Conservation (phyloP, 1,284 basidiomycete genomes). For the Gastroboletus turbinatus region DNA sequence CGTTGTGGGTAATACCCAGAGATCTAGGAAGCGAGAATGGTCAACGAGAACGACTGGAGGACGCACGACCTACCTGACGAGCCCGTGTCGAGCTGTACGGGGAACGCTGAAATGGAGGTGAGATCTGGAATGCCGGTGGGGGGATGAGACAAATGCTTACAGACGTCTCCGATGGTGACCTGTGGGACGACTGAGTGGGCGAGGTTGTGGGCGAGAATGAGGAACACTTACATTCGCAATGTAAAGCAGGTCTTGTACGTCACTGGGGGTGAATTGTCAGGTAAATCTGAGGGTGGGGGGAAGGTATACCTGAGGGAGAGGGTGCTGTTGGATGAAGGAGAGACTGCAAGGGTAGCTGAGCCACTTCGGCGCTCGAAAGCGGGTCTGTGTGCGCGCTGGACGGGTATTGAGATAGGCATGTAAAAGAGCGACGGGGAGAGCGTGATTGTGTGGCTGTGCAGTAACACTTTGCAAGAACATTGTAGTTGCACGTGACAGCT, state of each 20-base stretch:
- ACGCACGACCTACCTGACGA: conserved; percentile 67
- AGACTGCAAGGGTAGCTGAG: conserved; percentile 21
- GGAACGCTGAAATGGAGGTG: conserved; percentile 46
- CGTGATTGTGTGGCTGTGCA: conserved; percentile 11
- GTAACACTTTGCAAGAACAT: neutral
- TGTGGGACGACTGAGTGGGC: conserved; percentile 29
- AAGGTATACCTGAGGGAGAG: conserved; percentile 44
- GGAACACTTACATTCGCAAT: conserved; percentile 60
- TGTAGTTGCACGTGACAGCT: conserved; percentile 3
- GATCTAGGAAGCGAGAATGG: conserved; percentile 42
- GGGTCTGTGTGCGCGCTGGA: conserved; percentile 41
- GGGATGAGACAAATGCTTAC: conserved; percentile 39
- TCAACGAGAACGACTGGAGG: neutral
- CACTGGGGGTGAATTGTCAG: conserved; percentile 38
- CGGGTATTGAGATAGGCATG: conserved; percentile 40
- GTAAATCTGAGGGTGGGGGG: neutral
- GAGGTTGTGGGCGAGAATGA: neutral
- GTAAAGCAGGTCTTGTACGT: conserved; percentile 73
- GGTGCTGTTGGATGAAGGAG: conserved; percentile 21
- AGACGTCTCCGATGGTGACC: conserved; percentile 60
- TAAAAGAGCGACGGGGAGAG: conserved; percentile 15
- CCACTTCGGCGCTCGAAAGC: conserved; percentile 33
- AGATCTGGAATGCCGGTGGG: neutral
- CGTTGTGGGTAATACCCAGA: conserved; percentile 63
- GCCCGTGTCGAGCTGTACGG: conserved; percentile 77